Evolutionary conservation across 352 stramenopile species (phyloP).

Genomic region (Hyaloperonospora brassicae): DNA sequence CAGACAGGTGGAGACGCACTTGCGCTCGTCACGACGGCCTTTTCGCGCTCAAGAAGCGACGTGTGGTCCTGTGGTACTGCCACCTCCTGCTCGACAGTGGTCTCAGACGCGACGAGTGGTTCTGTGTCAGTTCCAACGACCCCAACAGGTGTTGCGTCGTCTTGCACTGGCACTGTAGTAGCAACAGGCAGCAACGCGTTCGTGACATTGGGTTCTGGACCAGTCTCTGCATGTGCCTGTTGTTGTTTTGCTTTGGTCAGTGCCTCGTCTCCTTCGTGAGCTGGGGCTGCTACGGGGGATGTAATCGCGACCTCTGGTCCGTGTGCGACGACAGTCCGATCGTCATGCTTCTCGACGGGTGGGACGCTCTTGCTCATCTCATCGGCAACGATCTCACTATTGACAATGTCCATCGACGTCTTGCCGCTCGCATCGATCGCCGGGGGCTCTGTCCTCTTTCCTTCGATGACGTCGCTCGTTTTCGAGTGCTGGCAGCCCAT

Average conservation of each 20-base stretch:
- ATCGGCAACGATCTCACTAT: constrained; percentile 26
- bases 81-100: constrained; percentile 11
- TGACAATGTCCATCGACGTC: constrained; percentile 22
- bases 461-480: constrained; percentile 38
- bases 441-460: constrained; percentile 21
- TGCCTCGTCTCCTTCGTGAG: no score
- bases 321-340: constrained; percentile 2
- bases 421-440: constrained; percentile 25
- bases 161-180: constrained; percentile 6
- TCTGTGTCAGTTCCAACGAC: constrained; percentile 15
- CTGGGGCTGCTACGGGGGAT: constrained; percentile 3
- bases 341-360: constrained; percentile 11
- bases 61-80: constrained; percentile 9
- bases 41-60: constrained; percentile 6
- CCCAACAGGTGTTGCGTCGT: constrained; percentile 2
- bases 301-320: constrained; percentile 2
- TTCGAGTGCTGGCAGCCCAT: constrained; percentile 70
- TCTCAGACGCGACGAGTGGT: constrained; percentile 6
- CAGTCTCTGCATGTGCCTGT: background rate
- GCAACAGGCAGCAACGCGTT: constrained; percentile 4
- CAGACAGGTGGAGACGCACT: constrained; percentile 8
- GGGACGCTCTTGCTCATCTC: constrained; percentile 17
- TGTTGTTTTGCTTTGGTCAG: no score
- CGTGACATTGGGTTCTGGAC: constrained; percentile 4
- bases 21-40: constrained; percentile 10